Evolutionary conservation across 148 eudicot genomes (phyloP).

Genomic region (Talinum fruticosum): DNA sequence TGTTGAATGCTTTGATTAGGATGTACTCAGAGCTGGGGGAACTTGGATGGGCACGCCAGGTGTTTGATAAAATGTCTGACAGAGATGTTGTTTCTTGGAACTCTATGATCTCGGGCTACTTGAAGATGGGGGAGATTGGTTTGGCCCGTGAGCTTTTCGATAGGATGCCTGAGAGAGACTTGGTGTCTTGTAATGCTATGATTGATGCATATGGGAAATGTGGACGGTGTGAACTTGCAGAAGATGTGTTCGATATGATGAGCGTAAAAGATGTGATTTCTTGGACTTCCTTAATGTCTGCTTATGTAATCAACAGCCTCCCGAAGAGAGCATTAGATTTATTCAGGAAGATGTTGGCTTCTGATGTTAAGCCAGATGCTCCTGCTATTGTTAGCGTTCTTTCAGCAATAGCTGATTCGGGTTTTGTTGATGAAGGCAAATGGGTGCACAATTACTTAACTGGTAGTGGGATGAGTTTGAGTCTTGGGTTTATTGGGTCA

Average conservation of each 20-base stretch:
- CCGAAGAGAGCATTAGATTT: conserved; percentile 7
- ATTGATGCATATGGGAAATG: conserved; percentile 3
- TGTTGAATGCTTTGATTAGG: neutral
- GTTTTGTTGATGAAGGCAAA: conserved; percentile 3
- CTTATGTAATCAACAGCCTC: conserved; percentile 6
- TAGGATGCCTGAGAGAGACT: neutral
- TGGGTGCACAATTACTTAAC: conserved; percentile 12
- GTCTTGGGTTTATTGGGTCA: neutral
- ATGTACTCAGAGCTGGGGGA: neutral
- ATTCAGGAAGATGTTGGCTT: conserved; percentile 10
- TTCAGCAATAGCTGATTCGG: conserved; percentile 15
- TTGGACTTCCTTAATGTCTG: conserved; percentile 8
- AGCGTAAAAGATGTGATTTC: conserved; percentile 6
- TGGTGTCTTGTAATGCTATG: conserved; percentile 4
- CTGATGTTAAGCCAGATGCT: conserved; percentile 7
- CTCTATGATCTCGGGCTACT: conserved; percentile 9
- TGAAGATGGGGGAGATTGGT: conserved; percentile 4
- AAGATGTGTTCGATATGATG: conserved; percentile 6
- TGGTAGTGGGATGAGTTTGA: conserved; percentile 4
- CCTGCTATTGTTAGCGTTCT: conserved; percentile 10
- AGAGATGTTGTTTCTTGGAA: conserved; percentile 16
- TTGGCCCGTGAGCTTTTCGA: neutral
- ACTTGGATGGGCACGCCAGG: conserved; percentile 8
- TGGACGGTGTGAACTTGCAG: conserved; percentile 5
- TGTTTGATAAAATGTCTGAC: conserved; percentile 22